Evolutionary conservation across 1,139 yeast species (phyloP), one percentile per base, ranked within the genome.

Genomic region (Spathaspora sp.): DNA sequence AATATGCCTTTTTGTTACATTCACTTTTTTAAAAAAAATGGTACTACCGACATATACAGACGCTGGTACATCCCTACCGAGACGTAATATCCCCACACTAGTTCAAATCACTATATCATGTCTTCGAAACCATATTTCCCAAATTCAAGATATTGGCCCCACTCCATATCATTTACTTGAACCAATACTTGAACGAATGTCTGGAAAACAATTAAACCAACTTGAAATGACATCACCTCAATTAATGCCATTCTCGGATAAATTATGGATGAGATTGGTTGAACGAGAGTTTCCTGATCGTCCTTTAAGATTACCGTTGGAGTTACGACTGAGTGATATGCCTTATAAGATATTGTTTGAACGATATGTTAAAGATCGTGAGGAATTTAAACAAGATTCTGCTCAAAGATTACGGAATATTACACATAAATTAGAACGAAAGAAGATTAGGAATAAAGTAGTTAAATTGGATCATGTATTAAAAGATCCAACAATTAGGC

Each of bases 211-310:
- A 53, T 59, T 82, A 23, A 57, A 64, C 27, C 63, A 59, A 20
- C 58, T 81, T 4, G 87, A 82, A 56, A 47, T 51, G 7, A 58
- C 54, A 26, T 77, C 81, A 51, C 74, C 78, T 0, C 68, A 64
- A 27, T 54, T 80, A 11, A 57, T 66, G 4, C 77, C 82, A 11
- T 76, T 73, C 38, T 76, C 80, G 45, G 85, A 80, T 50, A 69
- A 64, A 34, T 53, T 80, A n/a, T 82, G 87, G 87, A 56, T 55
- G 3, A 53, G 54, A 1, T 58, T 80, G 17, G 56, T 81, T 4
- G 65, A 62, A 43, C 70, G 65, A 47, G 84, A 82, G 47, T 81
- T 79, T 54, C 80, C 84, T 4, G 74, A 68, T 44, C 58, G 78
- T 27, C 76, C 76, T 8, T 42, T 38, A 5, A 43, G 49, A 29